Conservation (phyloP, 495 filamentous ascomycete species). For the Lichina pygmaea region DNA sequence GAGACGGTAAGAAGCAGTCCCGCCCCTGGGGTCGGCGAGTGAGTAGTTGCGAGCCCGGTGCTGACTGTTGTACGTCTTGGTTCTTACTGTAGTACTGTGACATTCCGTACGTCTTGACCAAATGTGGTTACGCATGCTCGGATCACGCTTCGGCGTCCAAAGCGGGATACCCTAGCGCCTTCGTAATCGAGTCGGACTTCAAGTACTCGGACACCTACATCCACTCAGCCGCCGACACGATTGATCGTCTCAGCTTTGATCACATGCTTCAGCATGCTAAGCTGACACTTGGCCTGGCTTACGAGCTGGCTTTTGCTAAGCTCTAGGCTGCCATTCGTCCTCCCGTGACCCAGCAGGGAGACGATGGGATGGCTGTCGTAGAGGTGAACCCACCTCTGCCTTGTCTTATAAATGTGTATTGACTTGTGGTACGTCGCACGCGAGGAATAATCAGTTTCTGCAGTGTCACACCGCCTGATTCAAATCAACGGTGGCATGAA, state of each 20-base stretch:
- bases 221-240: slow-evolving; percentile 68
- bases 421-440: too few species aligned
- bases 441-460: too few species aligned
- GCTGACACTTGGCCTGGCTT: slow-evolving; percentile 69
- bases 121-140: slow-evolving; percentile 93
- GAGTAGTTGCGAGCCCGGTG: background rate
- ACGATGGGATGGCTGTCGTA: too few species aligned
- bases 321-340: slow-evolving; percentile 5
- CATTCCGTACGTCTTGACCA: slow-evolving; percentile 71
- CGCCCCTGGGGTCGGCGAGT: background rate
- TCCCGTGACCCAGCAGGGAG: too few species aligned
- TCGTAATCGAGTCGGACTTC: slow-evolving; percentile 83
- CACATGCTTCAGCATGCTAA: slow-evolving; percentile 96
- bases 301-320: slow-evolving; percentile 56
- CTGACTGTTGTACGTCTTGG: background rate
- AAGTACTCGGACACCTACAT: slow-evolving; percentile 68
- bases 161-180: slow-evolving; percentile 83
- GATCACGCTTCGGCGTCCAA: slow-evolving; percentile 93
- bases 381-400: too few species aligned
- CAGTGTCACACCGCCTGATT: too few species aligned
- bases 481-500: too few species aligned
- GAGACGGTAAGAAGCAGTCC: slow-evolving; percentile 27
- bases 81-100: slow-evolving; percentile 38
- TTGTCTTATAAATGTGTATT: too few species aligned
- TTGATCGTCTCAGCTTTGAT: slow-evolving; percentile 75